phyloP scores from a whole-genome alignment of 257 asterid species.

The Forsythia suspensa region DNA sequence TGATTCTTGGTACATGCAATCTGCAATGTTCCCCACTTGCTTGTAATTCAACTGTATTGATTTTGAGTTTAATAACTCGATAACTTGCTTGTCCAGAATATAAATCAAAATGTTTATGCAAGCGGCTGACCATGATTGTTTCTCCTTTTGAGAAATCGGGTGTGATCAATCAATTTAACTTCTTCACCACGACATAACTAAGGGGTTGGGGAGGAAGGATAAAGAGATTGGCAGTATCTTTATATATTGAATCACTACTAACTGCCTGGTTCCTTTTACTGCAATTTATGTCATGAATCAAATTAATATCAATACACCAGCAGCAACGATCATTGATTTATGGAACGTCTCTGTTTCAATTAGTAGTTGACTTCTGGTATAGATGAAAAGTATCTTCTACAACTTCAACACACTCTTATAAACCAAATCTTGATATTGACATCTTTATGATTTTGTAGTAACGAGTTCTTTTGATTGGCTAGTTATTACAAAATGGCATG shows the following conservation, averaged over 20 bases:
- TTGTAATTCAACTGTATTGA: neutral
- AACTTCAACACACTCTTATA: neutral
- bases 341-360: neutral
- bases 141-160: neutral
- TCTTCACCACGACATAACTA: neutral
- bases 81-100: neutral
- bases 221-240: neutral
- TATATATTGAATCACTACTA: neutral
- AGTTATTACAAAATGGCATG: neutral
- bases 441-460: neutral
- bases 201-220: neutral
- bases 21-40: neutral
- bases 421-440: constrained; percentile 1
- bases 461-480: neutral
- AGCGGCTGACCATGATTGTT: neutral
- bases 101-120: neutral
- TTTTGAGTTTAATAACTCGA: neutral
- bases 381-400: neutral
- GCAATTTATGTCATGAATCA: neutral
- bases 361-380: neutral
- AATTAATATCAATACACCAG: neutral
- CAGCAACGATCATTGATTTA: neutral
- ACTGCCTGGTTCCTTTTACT: neutral
- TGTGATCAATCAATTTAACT: neutral
- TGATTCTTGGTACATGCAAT: neutral